Evolutionary conservation across 495 filamentous ascomycete species (phyloP).

Genomic region (Penicillium cataractarum): DNA sequence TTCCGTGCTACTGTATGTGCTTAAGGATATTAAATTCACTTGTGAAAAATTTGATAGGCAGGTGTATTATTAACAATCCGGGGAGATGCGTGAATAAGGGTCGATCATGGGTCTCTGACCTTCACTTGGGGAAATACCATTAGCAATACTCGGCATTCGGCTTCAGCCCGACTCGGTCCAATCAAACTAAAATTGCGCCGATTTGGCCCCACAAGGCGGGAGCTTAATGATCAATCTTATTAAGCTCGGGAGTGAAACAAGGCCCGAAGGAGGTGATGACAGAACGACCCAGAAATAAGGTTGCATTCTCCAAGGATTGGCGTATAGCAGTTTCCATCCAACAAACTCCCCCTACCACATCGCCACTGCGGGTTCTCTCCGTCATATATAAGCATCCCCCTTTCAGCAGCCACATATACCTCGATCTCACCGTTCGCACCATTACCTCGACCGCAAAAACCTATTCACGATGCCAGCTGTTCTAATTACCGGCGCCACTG

Average conservation of each 20-base stretch:
- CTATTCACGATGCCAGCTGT: neutral
- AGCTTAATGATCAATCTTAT: neutral
- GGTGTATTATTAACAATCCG: no score
- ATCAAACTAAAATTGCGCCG: neutral
- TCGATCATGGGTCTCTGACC: no score
- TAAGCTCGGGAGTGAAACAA: neutral
- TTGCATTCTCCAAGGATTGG: neutral
- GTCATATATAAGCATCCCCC: neutral
- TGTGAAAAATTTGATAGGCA: no score
- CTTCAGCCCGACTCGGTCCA: neutral
- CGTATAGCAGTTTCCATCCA: no score
- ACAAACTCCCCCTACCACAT: no score
- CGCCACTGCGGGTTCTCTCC: neutral
- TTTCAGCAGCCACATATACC: neutral
- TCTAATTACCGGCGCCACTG: neutral
- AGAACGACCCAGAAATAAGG: neutral
- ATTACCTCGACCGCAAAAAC: neutral
- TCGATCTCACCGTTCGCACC: neutral
- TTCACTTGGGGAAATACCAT: no score
- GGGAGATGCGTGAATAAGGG: no score
- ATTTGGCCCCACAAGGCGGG: neutral
- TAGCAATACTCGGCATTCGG: neutral
- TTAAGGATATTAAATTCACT: no score
- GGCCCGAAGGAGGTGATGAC: neutral
- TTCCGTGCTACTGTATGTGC: no score